Conservation (phyloP, 2,329 filamentous ascomycete species). For the Aspergillus felis region DNA sequence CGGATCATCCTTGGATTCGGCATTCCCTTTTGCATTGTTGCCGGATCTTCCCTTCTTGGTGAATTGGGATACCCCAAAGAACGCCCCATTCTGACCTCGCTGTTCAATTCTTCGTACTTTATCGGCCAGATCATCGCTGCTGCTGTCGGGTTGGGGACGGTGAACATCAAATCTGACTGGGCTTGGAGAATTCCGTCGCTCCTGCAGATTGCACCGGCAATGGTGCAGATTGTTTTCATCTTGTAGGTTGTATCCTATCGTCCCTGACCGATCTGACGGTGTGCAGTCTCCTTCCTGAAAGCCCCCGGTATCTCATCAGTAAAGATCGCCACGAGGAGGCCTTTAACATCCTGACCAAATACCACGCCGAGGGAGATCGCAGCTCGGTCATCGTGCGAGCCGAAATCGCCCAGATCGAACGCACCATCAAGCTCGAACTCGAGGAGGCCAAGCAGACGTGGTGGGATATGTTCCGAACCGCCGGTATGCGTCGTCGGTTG, state of each 20-base stretch:
- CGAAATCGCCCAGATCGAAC: constrained; percentile 59
- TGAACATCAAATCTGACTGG: constrained; percentile 38
- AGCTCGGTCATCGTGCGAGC: constrained; percentile 53
- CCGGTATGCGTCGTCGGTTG: constrained; percentile 30
- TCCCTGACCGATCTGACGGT: background rate
- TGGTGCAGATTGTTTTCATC: constrained; percentile 22
- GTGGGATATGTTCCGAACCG: constrained; percentile 25
- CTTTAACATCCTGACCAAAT: constrained; percentile 33
- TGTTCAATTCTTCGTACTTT: constrained; percentile 53
- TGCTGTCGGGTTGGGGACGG: constrained; percentile 25
- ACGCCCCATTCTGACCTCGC: constrained; percentile 55
- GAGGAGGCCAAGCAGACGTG: constrained; percentile 35
- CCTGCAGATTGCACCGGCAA: constrained; percentile 38
- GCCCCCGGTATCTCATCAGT: constrained; percentile 23
- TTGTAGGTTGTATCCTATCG: constrained; percentile 15
- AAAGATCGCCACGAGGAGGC: constrained; percentile 26
- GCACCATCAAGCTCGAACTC: constrained; percentile 53
- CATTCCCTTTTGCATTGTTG: constrained; percentile 58
- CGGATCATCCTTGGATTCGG: constrained; percentile 59
- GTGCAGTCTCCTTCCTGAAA: constrained; percentile 24
- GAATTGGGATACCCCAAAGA: constrained; percentile 61
- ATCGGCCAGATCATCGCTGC: constrained; percentile 28
- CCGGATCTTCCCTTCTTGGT: constrained; percentile 56
- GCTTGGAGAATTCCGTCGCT: constrained; percentile 46
- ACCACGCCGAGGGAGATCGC: constrained; percentile 51